These are phyloP conservation scores for Starmera amethionina DNA, from an alignment of 805 yeast species.

Conservation along the genomic window DNA sequence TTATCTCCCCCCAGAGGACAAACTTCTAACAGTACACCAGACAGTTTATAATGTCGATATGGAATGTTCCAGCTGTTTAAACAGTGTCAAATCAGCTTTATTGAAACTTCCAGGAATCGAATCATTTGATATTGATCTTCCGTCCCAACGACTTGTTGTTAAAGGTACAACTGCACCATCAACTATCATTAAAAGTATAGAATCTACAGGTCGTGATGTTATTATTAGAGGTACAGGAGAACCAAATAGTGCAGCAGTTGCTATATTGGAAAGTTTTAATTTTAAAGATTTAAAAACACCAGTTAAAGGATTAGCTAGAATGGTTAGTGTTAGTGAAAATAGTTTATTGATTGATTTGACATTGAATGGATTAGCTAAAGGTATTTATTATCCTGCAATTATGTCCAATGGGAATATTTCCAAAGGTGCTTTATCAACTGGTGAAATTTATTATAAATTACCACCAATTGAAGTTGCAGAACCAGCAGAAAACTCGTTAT, in stretches of 20 bases:
- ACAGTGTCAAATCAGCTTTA: conserved; percentile 47
- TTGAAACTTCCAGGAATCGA: conserved; percentile 39
- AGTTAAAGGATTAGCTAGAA: conserved; percentile 80
- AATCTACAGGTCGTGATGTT: conserved; percentile 75
- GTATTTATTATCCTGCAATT: conserved; percentile 60
- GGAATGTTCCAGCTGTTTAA: conserved; percentile 67
- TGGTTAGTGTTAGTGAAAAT: conserved; percentile 52
- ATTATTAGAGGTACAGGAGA: conserved; percentile 86
- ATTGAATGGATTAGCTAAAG: conserved; percentile 56
- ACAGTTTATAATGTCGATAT: conserved; percentile 74
- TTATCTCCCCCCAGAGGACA: too few relatives aligned
- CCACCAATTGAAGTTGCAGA: conserved; percentile 22
- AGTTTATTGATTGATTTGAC: conserved; percentile 68
- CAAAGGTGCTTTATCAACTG: conserved; percentile 60
- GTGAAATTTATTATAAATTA: conserved; percentile 31
- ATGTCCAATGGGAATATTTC: conserved; percentile 70
- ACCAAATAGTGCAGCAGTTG: conserved; percentile 84
- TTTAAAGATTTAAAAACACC: conserved; percentile 30
- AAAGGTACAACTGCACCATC: conserved; percentile 73
- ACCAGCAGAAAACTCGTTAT: conserved; percentile 24
- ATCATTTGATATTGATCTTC: conserved; percentile 45
- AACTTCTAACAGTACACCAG: too few relatives aligned
- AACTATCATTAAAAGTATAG: conserved; percentile 54
- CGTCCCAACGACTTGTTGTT: conserved; percentile 53
- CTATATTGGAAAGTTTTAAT: conserved; percentile 70